phyloP scores from a whole-genome alignment of 1,139 yeast species.

The Suhomyces terraborum region DNA sequence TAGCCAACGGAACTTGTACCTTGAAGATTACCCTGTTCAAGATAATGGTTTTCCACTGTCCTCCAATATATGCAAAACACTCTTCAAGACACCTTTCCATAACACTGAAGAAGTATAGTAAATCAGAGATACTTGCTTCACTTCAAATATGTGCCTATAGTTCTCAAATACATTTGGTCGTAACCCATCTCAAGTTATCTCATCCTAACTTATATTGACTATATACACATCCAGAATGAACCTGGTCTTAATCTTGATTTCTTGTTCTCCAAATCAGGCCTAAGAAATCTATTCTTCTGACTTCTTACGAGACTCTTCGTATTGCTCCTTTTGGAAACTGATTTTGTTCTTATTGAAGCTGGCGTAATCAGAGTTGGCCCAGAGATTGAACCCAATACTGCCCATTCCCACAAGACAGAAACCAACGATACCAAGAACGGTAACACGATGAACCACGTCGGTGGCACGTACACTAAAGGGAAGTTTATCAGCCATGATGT shows the following conservation, averaged over 20 bases:
- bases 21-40: no score
- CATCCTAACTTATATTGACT: constrained; percentile 5
- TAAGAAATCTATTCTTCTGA: constrained; percentile 3
- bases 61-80: no score
- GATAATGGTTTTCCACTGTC: no score
- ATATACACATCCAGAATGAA: constrained; percentile 5
- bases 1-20: no score
- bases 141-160: no score
- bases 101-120: no score
- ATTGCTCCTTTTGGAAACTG: constrained; percentile 37
- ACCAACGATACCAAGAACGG: constrained; percentile 30
- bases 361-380: constrained; percentile 42
- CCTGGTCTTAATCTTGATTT: no score
- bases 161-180: no score
- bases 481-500: constrained; percentile 34
- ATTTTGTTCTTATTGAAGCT: constrained; percentile 45
- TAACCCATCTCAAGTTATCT: no score
- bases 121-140: no score
- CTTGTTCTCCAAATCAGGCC: neutral
- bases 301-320: constrained; percentile 24
- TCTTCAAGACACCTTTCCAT: no score
- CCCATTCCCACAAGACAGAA: constrained; percentile 43
- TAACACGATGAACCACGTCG: constrained; percentile 30
- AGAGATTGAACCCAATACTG: constrained; percentile 27
- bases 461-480: constrained; percentile 46